These are phyloP conservation scores for Naumovozyma castellii DNA, from an alignment of 805 yeast species.

Conservation along the genomic window DNA sequence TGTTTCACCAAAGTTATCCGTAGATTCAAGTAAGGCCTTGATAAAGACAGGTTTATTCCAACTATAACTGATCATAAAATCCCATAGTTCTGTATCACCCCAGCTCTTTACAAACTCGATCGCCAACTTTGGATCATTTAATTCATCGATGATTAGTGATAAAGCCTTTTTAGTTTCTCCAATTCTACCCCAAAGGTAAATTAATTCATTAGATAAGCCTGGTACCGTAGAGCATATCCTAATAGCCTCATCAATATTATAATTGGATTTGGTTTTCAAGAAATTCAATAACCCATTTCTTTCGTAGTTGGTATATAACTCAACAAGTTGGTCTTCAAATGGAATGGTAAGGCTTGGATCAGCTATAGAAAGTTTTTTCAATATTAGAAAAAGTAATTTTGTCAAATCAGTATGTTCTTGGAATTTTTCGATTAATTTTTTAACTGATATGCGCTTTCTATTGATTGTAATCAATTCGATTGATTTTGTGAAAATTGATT, in stretches of 20 bases:
- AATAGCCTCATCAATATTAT: constrained; percentile 65
- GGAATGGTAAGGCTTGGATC: constrained; percentile 48
- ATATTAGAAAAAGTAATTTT: constrained; percentile 51
- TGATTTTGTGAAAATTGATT: constrained; percentile 34
- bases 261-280: constrained; percentile 49
- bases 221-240: constrained; percentile 43
- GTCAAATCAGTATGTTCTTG: constrained; percentile 30
- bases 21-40: constrained; percentile 57
- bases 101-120: constrained; percentile 64
- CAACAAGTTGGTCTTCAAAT: constrained; percentile 60
- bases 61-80: constrained; percentile 59
- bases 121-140: constrained; percentile 73
- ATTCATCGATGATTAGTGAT: constrained; percentile 61
- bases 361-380: constrained; percentile 45
- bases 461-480: constrained; percentile 50
- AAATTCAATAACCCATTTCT: constrained; percentile 47
- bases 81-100: constrained; percentile 75
- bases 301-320: constrained; percentile 54
- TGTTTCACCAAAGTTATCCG: constrained; percentile 50
- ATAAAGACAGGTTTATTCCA: constrained; percentile 68
- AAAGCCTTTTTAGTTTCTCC: constrained; percentile 76
- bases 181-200: constrained; percentile 68
- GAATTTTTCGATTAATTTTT: constrained; percentile 40
- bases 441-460: constrained; percentile 56
- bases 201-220: constrained; percentile 52